These are phyloP conservation scores for Dillenia suffruticosa DNA, from an alignment of 164 flowering plant species.

Conservation along the genomic window DNA sequence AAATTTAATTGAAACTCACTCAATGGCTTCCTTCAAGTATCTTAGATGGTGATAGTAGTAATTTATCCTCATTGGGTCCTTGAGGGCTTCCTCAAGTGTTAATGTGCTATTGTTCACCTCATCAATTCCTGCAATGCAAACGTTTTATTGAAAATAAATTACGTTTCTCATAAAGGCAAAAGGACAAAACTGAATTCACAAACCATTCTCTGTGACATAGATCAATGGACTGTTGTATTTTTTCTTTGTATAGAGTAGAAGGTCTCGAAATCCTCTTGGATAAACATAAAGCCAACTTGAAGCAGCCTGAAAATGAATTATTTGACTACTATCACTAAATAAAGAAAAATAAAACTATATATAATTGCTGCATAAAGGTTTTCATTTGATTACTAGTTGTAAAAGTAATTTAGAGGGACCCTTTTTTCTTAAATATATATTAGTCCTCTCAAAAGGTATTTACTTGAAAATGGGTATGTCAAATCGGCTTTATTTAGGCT, in stretches of 20 bases:
- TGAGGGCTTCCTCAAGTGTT: slow-evolving; percentile 13
- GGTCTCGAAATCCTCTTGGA: slow-evolving; percentile 38
- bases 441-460: too few relatives aligned
- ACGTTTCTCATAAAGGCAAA: too few relatives aligned
- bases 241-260: slow-evolving; percentile 30
- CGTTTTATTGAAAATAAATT: background rate
- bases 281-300: slow-evolving; percentile 33
- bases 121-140: slow-evolving; percentile 12
- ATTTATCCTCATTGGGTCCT: slow-evolving; percentile 24
- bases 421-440: background rate
- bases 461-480: too few relatives aligned
- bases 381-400: background rate
- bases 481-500: too few relatives aligned
- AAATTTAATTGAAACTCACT: slow-evolving; percentile 10
- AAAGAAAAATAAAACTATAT: too few relatives aligned
- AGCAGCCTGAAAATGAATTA: slow-evolving; percentile 25
- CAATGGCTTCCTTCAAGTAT: slow-evolving; percentile 19
- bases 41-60: slow-evolving; percentile 22
- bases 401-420: background rate
- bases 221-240: slow-evolving; percentile 38
- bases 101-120: slow-evolving; percentile 11
- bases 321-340: background rate
- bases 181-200: background rate
- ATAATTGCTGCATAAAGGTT: too few relatives aligned
- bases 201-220: slow-evolving; percentile 63